Percentiles rank a stretch among this genome's conserved stretches.
These are phyloP conservation scores for Clarkia xantiana DNA, from an alignment of 345 rosid genomes.

Conservation along the genomic window DNA sequence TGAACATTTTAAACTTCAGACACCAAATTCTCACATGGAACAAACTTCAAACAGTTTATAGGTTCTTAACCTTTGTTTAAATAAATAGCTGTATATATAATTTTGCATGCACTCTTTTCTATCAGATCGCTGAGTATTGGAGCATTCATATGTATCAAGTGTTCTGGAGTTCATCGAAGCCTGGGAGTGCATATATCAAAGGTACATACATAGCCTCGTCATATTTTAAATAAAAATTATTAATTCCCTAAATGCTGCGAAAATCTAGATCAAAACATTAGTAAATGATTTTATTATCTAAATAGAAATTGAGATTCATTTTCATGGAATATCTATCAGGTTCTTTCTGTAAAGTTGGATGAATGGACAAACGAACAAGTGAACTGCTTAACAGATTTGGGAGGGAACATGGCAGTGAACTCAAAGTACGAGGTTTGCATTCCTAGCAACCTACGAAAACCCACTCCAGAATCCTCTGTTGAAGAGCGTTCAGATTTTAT, in stretches of 20 bases:
- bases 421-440: constrained; percentile 61
- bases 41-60: too few species aligned
- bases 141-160: constrained; percentile 89
- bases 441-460: constrained; percentile 47
- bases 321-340: too few species aligned
- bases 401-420: constrained; percentile 66
- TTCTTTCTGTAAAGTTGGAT: constrained; percentile 76
- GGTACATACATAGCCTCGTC: too few species aligned
- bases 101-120: constrained; percentile 14
- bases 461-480: constrained; percentile 54
- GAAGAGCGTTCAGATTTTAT: constrained; percentile 80
- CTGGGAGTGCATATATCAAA: constrained; percentile 95
- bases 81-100: too few species aligned
- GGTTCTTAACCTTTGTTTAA: too few species aligned
- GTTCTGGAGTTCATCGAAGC: constrained; percentile 95
- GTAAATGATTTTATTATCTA: too few species aligned
- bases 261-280: too few species aligned
- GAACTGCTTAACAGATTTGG: constrained; percentile 32
- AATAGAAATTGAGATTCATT: too few species aligned
- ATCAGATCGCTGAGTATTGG: constrained; percentile 69
- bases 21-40: too few species aligned
- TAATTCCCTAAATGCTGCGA: too few species aligned
- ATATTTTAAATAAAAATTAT: too few species aligned
- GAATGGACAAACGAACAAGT: constrained; percentile 97
- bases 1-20: too few species aligned